Evolutionary conservation across 2,329 filamentous ascomycete genomes (phyloP).

Genomic region (Zymoseptoria tritici): DNA sequence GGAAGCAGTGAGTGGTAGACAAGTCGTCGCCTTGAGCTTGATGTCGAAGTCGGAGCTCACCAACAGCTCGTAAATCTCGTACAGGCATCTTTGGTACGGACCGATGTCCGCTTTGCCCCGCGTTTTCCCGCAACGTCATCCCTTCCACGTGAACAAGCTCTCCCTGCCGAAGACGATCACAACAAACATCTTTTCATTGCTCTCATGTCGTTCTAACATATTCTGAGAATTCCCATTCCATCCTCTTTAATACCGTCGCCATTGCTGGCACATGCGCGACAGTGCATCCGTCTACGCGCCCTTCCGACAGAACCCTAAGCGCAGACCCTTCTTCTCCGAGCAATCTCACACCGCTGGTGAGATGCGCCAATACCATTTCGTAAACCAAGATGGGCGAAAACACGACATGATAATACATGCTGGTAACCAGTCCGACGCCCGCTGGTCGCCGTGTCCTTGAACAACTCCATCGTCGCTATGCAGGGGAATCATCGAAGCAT

Average conservation of each 20-base stretch:
- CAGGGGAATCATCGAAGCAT: slow-evolving; percentile 17
- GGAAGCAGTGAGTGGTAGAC: not conserved
- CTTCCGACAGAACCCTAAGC: not conserved
- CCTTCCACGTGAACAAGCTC: not conserved
- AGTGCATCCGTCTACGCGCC: not conserved
- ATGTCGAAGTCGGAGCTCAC: not conserved
- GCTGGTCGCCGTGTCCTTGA: not conserved
- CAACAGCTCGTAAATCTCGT: not conserved
- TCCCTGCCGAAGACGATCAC: not conserved
- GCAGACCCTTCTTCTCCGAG: not conserved
- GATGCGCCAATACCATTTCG: not conserved
- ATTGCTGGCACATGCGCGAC: not conserved
- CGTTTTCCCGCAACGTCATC: not conserved
- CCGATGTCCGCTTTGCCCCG: too few relatives aligned
- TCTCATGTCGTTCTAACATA: not conserved
- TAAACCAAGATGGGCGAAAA: not conserved
- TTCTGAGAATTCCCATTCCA: not conserved
- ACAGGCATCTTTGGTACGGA: not conserved
- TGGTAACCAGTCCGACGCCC: not conserved
- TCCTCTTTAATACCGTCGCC: not conserved
- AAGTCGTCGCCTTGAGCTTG: not conserved
- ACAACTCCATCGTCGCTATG: slow-evolving; percentile 13
- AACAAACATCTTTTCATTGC: slow-evolving; percentile 1
- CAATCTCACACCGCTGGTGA: not conserved
- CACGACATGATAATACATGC: not conserved